These are phyloP conservation scores for Zizania palustris DNA, from an alignment of 202 grass and related monocot species.

Conservation along the genomic window DNA sequence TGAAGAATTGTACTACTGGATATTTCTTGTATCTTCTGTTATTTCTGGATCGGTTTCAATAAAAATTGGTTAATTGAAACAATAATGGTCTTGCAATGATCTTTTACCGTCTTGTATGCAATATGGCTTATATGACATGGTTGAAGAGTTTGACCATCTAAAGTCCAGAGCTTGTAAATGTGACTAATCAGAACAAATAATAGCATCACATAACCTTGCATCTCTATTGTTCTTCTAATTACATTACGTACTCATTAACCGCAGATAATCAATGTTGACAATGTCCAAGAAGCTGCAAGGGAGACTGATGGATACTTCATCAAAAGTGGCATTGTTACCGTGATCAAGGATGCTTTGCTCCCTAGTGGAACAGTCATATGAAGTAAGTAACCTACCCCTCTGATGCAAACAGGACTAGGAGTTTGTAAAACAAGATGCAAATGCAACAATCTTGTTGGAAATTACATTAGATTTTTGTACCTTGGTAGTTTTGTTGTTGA, in stretches of 20 bases:
- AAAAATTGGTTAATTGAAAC: neutral
- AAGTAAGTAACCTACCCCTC: constrained; percentile 35
- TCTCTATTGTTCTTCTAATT: neutral
- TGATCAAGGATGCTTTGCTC: constrained; percentile 94
- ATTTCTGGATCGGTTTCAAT: constrained; percentile 8
- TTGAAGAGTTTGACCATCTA: neutral
- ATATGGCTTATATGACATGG: constrained; percentile 7
- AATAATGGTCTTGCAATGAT: neutral
- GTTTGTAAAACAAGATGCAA: constrained; percentile 26
- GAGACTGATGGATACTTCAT: constrained; percentile 97
- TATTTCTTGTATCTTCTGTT: constrained; percentile 12
- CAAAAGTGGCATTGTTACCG: constrained; percentile 91
- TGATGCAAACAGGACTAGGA: no score
- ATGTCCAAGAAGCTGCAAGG: constrained; percentile 61
- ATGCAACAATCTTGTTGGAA: neutral
- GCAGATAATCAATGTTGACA: constrained; percentile 60
- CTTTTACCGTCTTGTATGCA: neutral
- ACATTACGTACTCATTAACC: constrained; percentile 12
- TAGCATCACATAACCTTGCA: constrained; percentile 1
- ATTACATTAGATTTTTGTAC: neutral
- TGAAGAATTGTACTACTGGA: neutral
- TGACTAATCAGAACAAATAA: constrained; percentile 9
- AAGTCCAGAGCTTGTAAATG: neutral
- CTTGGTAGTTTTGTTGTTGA: neutral
- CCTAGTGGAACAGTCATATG: constrained; percentile 86